phyloP scores from a whole-genome alignment of 768 basidiomycete species.

The Russula earlei region DNA sequence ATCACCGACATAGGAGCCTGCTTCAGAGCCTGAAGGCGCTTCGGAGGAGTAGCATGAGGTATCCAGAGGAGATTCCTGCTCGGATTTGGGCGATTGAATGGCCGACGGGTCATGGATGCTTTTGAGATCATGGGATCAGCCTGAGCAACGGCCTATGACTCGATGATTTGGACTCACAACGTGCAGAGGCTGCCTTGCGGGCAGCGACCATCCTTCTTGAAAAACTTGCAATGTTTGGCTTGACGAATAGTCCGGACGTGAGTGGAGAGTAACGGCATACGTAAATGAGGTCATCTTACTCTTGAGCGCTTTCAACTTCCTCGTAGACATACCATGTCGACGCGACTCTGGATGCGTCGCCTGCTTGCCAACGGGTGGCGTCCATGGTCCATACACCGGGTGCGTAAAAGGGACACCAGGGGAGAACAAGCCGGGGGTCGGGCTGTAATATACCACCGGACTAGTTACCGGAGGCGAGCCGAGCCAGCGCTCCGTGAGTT shows the following conservation, averaged over 20 bases:
- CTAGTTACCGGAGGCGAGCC: slow-evolving; percentile 6
- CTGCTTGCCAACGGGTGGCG: background rate
- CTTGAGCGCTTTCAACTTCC: slow-evolving; percentile 16
- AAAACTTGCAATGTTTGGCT: slow-evolving; percentile 20
- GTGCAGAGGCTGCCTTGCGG: slow-evolving; percentile 17
- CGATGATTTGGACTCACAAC: slow-evolving; percentile 7
- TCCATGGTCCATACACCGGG: slow-evolving; percentile 4
- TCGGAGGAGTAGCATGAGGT: background rate
- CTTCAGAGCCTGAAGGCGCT: background rate
- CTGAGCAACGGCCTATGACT: background rate
- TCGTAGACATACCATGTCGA: slow-evolving; percentile 4
- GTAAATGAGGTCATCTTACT: slow-evolving; percentile 4
- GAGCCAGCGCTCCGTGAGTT: slow-evolving; percentile 17
- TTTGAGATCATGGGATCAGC: background rate
- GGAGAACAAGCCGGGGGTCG: background rate
- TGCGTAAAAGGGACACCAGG: slow-evolving; percentile 4
- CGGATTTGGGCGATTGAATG: background rate
- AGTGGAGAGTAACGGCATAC: background rate
- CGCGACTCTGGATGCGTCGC: slow-evolving; percentile 2
- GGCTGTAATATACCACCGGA: slow-evolving; percentile 8
- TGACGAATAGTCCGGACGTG: background rate
- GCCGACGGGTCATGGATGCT: slow-evolving; percentile 10
- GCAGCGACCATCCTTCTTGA: slow-evolving; percentile 15
- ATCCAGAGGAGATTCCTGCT: background rate
- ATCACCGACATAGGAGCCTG: background rate